Evolutionary conservation across 257 asterid species (phyloP), one percentile per base, ranked within the genome.

Genomic region (Euphrasia confusa): DNA sequence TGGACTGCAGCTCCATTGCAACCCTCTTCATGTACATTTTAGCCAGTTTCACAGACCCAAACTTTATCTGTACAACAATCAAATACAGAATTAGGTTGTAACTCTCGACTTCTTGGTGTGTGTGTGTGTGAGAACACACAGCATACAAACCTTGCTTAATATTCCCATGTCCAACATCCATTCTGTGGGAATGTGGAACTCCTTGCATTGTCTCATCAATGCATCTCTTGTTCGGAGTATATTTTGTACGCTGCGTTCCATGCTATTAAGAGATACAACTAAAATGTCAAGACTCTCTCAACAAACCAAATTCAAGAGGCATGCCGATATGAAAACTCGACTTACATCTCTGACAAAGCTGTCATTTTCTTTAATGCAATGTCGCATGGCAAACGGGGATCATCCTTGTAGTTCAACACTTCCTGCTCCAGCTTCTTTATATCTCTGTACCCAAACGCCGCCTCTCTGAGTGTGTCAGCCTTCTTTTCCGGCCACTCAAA

Each of bases 401-500:
- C 95, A 28, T 90, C 90, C 65, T 61, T 72, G 64, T 78, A 90
- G 70, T 73, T 75, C 10, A 74, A 75, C 26, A 87, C 83, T 73
- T 87, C 96, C 45, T 73, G 83, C 79, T 90, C 93, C 72, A 90
- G 54, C 71, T 76, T 90, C 79, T 80, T 87, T 48, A 90, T 74
- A 72, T 90, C 97, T 78, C 84, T 77, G 61, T 83, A 90, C 54
- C 92, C 90, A 67, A 90, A 90, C 17, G 97, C 95, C 11, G 96
- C 95, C 78, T 90, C 97, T 53, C 97, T 74, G 65, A 90, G 66
- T 13, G 93, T 83, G 64, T 90, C 97, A 0, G 97, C 97, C 67
- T 87, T 90, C 77, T 80, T 90, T 78, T 90, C 96, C 48, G 97
- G 97, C 97, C 97, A 90, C 33, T 87, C 90, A 27, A 90, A 90